These are phyloP conservation scores for Juglanconis sp. DNA, from an alignment of 2,329 filamentous ascomycete species.

Conservation along the genomic window DNA sequence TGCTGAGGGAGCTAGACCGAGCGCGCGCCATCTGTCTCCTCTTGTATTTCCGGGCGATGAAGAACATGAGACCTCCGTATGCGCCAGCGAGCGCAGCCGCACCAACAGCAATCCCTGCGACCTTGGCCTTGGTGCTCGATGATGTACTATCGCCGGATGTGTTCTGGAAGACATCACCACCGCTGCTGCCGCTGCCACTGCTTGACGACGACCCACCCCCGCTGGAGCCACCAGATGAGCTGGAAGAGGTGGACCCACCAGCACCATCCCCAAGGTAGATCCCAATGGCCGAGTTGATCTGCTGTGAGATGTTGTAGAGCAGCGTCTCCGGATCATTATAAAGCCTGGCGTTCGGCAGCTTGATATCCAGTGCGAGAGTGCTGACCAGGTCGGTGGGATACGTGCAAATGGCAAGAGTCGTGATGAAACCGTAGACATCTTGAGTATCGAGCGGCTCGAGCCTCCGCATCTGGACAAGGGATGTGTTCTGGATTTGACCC, in stretches of 20 bases:
- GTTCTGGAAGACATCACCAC: conserved; percentile 31
- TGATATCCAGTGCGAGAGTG: conserved; percentile 32
- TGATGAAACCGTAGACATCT: conserved; percentile 69
- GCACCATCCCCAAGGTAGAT: conserved; percentile 48
- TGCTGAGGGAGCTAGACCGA: conserved; percentile 70
- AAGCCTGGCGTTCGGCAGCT: conserved; percentile 69
- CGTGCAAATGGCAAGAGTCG: conserved; percentile 65
- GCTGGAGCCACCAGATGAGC: conserved; percentile 36
- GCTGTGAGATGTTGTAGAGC: conserved; percentile 68
- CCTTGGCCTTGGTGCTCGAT: conserved; percentile 59
- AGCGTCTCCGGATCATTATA: conserved; percentile 64
- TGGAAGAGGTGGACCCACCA: conserved; percentile 28
- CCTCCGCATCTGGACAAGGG: conserved; percentile 63
- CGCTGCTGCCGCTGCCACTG: conserved; percentile 28
- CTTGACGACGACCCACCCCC: conserved; percentile 34
- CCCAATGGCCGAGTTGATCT: conserved; percentile 82
- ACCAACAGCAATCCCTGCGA: conserved; percentile 70
- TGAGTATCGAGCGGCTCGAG: conserved; percentile 76
- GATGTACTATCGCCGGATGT: conserved; percentile 38
- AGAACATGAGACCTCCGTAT: conserved; percentile 94
- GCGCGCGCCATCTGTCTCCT: conserved; percentile 76
- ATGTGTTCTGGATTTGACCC: conserved; percentile 46
- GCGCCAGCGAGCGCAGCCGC: conserved; percentile 75
- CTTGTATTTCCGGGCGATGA: conserved; percentile 86
- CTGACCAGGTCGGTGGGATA: conserved; percentile 34